A percentile compares a stretch with the other conserved stretches of the same genome.
These are phyloP conservation scores for Hygrocybe punicea DNA, from an alignment of 768 basidiomycete genomes.

Conservation along the genomic window DNA sequence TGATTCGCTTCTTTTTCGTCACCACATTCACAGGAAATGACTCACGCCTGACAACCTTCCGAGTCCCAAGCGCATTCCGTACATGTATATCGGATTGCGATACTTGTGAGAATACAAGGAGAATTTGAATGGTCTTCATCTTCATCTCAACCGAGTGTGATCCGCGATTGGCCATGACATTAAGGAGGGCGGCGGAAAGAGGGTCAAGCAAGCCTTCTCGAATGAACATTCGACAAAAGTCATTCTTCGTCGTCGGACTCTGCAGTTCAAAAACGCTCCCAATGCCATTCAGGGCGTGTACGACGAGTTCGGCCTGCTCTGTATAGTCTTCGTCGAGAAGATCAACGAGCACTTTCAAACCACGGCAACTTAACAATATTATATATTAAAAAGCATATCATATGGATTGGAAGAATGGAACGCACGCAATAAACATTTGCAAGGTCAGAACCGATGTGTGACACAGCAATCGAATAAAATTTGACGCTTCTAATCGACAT, in stretches of 20 bases:
- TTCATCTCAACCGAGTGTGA: slow-evolving; percentile 70
- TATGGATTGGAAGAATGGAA: slow-evolving; percentile 18
- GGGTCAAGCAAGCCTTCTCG: slow-evolving; percentile 93
- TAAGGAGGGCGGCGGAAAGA: slow-evolving; percentile 81
- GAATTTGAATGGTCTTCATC: slow-evolving; percentile 83
- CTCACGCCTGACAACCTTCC: slow-evolving; percentile 87
- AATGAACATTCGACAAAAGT: slow-evolving; percentile 98
- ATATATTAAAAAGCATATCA: neutral
- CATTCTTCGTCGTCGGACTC: slow-evolving; percentile 94
- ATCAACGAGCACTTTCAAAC: slow-evolving; percentile 90
- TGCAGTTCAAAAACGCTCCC: slow-evolving; percentile 94
- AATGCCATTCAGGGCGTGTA: slow-evolving; percentile 91
- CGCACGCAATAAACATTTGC: slow-evolving; percentile 98
- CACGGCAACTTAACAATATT: slow-evolving; percentile 67
- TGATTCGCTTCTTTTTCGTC: slow-evolving; percentile 1
- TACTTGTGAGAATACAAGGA: slow-evolving; percentile 90
- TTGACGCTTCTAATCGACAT: slow-evolving; percentile 91
- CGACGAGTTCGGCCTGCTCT: slow-evolving; percentile 85
- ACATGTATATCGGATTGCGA: slow-evolving; percentile 95
- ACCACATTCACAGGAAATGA: slow-evolving; percentile 9
- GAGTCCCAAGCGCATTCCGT: slow-evolving; percentile 83
- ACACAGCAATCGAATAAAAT: slow-evolving; percentile 89
- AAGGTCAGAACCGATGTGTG: slow-evolving; percentile 89
- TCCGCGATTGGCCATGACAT: slow-evolving; percentile 76
- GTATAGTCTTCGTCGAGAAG: slow-evolving; percentile 95